Evolutionary conservation across 257 asterid species (phyloP).

Genomic region (Petunia axillaris): DNA sequence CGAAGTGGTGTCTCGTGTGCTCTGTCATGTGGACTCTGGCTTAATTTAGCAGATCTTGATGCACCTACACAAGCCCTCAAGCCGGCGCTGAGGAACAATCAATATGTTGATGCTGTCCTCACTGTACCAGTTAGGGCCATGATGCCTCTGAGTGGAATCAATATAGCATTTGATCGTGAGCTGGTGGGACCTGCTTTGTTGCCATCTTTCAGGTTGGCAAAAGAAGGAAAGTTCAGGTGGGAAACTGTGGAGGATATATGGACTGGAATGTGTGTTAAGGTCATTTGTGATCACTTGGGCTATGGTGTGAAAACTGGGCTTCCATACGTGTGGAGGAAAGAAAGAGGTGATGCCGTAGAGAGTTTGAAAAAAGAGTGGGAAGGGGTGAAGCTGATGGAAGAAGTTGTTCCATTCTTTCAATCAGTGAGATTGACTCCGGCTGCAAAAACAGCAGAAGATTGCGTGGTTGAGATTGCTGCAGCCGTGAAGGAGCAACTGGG

Average conservation of each 20-base stretch:
- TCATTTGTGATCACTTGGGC: conserved; percentile 75
- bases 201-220: conserved; percentile 75
- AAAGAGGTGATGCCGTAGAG: conserved; percentile 72
- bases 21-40: conserved; percentile 93
- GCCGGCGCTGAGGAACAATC: conserved; percentile 55
- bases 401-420: conserved; percentile 87
- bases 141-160: conserved; percentile 89
- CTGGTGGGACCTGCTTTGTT: conserved; percentile 78
- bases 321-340: conserved; percentile 91
- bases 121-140: conserved; percentile 68
- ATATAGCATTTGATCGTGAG: conserved; percentile 68
- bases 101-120: conserved; percentile 87
- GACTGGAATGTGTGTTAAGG: conserved; percentile 92
- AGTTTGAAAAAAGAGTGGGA: conserved; percentile 97
- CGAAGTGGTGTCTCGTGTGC: conserved; percentile 82
- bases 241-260: conserved; percentile 89
- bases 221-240: conserved; percentile 92
- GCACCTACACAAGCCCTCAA: conserved; percentile 95
- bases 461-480: conserved; percentile 80
- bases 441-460: conserved; percentile 69
- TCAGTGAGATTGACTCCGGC: conserved; percentile 56
- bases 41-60: conserved; percentile 83
- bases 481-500: conserved; percentile 67
- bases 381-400: conserved; percentile 96
- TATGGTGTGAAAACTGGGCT: conserved; percentile 88